Base-by-base conservation (phyloP, 306 rosid genomes). In the Macrotyloma uniflorum region DNA sequence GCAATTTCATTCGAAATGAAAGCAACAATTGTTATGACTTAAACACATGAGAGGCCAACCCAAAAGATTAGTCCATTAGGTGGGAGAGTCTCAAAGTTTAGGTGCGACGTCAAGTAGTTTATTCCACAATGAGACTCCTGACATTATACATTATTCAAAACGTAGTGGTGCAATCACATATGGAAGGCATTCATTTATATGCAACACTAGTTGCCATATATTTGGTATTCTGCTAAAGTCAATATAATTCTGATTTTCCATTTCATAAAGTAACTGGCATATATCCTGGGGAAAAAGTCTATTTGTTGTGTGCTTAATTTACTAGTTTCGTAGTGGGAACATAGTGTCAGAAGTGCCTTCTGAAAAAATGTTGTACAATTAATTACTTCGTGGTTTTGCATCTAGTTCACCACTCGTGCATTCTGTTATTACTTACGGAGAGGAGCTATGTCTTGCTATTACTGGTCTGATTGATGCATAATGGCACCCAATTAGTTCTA, bases 321-420 rank as follows among this genome's bases (percentile, higher is more conserved):
- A 72, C 11, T 23, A 24, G 57, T 74, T 57, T 24, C 78, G 57
- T 58, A 53, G n/a, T 53, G 15, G 19, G 23, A 71, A 51, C 30
- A 49, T 50, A 55, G n/a, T 72, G 32, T 53, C 75, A 50, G 18
- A n/a, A 70, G 16, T 69, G 42, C 61, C n/a, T 70, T 32, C 47
- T 28, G 22, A 53, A 72, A 72, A 55, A 23, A 4, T 53, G 54
- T 55, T 55, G 23, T 38, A 57, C 15, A 23, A 43, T 4, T 57
- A 57, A 23, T 67, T 67, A 19, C 14, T 53, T 71, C 19, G 35
- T 26, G 76, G 50, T 71, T 70, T 46, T 22, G 26, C 46, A 32
- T 51, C 65, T 32, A 10, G 28, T 72, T 67, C 24, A 33, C 16
- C n/a, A 23, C n/a, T 55, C 45, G 10, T 20, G 24, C 68, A 40